Conservation (phyloP, 176 grass and related monocot species). For the Metroxylon sagu region DNA sequence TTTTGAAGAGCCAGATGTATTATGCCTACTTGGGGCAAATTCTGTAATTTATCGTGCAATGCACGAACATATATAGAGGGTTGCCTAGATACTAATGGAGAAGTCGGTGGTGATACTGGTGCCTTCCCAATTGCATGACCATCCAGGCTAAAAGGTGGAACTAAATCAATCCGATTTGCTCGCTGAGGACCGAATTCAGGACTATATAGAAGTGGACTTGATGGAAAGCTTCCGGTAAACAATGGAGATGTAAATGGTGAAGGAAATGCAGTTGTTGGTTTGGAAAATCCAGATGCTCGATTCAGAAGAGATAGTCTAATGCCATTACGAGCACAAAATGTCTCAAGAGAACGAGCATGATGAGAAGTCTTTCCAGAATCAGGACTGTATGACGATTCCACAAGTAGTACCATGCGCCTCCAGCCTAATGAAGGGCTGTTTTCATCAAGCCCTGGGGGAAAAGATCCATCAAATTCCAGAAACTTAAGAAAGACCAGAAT, state of each 20-base stretch:
- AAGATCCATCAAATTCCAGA: no score
- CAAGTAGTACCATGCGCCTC: slow-evolving; percentile 88
- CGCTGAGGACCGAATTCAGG: slow-evolving; percentile 75
- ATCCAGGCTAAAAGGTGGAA: slow-evolving; percentile 89
- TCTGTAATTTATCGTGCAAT: slow-evolving; percentile 83
- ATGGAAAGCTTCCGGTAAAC: slow-evolving; percentile 98
- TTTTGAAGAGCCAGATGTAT: slow-evolving; percentile 95
- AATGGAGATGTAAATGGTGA: slow-evolving; percentile 84
- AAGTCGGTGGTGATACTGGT: slow-evolving; percentile 53
- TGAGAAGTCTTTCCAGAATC: slow-evolving; percentile 63
- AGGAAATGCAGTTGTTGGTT: slow-evolving; percentile 50
- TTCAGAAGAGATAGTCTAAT: slow-evolving; percentile 69
- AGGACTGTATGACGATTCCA: slow-evolving; percentile 71
- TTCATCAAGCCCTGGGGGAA: slow-evolving; percentile 41
- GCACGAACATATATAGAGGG: slow-evolving; percentile 57
- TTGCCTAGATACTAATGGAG: slow-evolving; percentile 56
- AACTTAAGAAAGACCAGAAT: neutral
- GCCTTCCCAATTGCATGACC: slow-evolving; percentile 46
- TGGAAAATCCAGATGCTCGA: slow-evolving; percentile 59
- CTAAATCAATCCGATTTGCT: slow-evolving; percentile 61
- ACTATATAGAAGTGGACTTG: slow-evolving; percentile 88
- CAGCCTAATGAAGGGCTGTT: slow-evolving; percentile 80
- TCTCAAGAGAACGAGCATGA: slow-evolving; percentile 73
- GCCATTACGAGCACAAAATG: slow-evolving; percentile 69
- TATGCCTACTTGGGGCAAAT: slow-evolving; percentile 93